Conservation (phyloP, 2,329 filamentous ascomycete species). For the Fusarium verrucosum region DNA sequence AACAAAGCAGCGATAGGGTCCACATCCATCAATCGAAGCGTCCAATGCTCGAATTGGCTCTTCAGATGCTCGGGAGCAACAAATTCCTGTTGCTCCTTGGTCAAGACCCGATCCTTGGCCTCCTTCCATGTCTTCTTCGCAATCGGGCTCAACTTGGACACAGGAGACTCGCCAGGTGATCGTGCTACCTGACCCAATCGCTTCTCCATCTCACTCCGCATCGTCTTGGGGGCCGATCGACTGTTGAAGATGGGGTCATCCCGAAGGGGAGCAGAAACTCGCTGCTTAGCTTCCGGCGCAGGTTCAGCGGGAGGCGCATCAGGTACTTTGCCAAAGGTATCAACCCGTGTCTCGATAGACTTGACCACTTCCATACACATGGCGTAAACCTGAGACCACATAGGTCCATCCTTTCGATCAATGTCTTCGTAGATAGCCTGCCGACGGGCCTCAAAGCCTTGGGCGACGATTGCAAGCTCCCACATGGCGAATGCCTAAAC, state of each 20-base stretch:
- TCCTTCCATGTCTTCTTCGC: conserved; percentile 61
- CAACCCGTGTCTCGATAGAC: conserved; percentile 73
- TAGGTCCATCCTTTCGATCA: conserved; percentile 79
- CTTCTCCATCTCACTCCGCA: conserved; percentile 58
- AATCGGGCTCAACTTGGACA: conserved; percentile 59
- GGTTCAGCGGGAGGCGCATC: conserved; percentile 47
- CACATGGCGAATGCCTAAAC: conserved; percentile 84
- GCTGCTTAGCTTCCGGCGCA: conserved; percentile 45
- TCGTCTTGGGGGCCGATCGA: conserved; percentile 49
- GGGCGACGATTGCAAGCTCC: conserved; percentile 85
- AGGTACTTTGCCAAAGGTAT: conserved; percentile 63
- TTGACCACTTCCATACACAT: conserved; percentile 76
- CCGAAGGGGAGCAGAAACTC: conserved; percentile 53
- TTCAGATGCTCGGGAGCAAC: conserved; percentile 60
- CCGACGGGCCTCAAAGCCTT: conserved; percentile 77
- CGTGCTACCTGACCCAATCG: conserved; percentile 55
- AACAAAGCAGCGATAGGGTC: conserved; percentile 73
- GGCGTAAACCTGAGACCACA: conserved; percentile 81
- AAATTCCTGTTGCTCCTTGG: conserved; percentile 64
- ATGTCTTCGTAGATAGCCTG: conserved; percentile 88
- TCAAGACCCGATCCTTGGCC: conserved; percentile 59
- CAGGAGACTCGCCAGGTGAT: conserved; percentile 59
- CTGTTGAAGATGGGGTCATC: conserved; percentile 58
- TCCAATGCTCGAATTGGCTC: conserved; percentile 59
- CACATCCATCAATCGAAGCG: conserved; percentile 56